Evolutionary conservation across 352 stramenopile species (phyloP).

Genomic region (Pythium phragmitis): DNA sequence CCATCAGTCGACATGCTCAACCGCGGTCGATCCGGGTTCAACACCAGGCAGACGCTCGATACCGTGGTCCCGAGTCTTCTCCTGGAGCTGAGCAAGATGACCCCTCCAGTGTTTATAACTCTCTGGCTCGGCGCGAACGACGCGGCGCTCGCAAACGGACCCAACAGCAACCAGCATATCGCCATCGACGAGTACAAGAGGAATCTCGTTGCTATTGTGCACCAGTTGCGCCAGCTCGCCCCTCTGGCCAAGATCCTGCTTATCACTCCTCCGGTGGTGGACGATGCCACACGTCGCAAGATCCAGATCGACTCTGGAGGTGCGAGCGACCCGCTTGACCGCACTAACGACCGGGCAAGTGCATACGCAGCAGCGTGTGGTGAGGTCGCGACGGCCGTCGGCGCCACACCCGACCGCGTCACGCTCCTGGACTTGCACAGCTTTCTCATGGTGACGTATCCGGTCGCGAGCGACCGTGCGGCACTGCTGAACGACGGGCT

Average conservation of each 20-base stretch:
- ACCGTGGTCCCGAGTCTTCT: conserved; percentile 28
- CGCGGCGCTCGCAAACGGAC: conserved; percentile 35
- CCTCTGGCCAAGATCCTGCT: conserved; percentile 41
- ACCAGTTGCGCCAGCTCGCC: conserved; percentile 25
- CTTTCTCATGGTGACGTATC: conserved; percentile 18
- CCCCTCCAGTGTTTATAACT: conserved; percentile 33
- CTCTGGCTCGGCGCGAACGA: conserved; percentile 62
- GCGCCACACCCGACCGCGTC: conserved; percentile 26
- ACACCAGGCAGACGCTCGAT: conserved; percentile 32
- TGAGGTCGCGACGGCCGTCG: conserved; percentile 4
- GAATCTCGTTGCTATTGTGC: conserved; percentile 45
- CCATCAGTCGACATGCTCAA: conserved; percentile 50
- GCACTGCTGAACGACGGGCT: conserved; percentile 20
- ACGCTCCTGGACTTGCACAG: conserved; percentile 16
- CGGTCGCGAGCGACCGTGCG: conserved; percentile 8
- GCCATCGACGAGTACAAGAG: conserved; percentile 40
- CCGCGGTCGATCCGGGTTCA: conserved; percentile 49
- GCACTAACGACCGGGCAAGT: conserved; percentile 16
- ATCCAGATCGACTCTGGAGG: background rate
- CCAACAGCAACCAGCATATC: conserved; percentile 40
- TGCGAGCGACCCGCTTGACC: conserved; percentile 6
- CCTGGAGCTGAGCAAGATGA: conserved; percentile 21
- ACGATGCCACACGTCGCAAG: conserved; percentile 27
- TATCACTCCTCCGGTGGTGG: conserved; percentile 50
- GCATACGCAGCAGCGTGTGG: conserved; percentile 13